A percentile compares a stretch with the other conserved stretches of the same genome.
These are phyloP conservation scores for Eucalyptus decipiens DNA, from an alignment of 345 rosid genomes.

Conservation along the genomic window DNA sequence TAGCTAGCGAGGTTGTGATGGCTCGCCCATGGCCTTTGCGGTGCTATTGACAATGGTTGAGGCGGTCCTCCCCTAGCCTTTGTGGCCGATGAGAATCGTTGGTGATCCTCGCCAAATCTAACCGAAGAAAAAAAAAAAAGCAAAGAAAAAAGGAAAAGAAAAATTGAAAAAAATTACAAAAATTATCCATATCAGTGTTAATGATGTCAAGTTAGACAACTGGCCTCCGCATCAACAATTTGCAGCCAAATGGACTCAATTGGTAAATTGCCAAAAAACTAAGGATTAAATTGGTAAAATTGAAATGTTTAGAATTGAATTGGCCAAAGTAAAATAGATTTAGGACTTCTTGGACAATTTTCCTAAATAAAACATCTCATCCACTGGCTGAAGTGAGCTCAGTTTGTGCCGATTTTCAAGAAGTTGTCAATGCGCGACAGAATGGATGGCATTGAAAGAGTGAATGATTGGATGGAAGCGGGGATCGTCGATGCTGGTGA, in stretches of 20 bases:
- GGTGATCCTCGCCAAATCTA: neutral
- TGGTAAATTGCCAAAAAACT: too few species aligned
- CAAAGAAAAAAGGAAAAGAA: neutral
- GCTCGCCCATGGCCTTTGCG: neutral
- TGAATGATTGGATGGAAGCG: neutral
- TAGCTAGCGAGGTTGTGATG: neutral
- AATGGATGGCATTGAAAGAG: neutral
- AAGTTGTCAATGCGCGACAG: neutral
- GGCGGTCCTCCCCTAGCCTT: neutral
- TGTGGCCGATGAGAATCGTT: neutral
- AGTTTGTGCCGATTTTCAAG: neutral
- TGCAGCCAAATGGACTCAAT: too few species aligned
- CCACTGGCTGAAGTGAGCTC: neutral
- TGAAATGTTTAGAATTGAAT: too few species aligned
- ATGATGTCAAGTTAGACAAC: too few species aligned
- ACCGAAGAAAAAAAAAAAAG: too few species aligned
- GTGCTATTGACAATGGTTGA: neutral
- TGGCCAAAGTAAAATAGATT: too few species aligned
- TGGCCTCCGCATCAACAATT: fast-evolving
- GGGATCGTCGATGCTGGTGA: neutral
- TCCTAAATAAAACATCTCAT: neutral
- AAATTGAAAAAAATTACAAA: too few species aligned
- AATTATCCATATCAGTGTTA: too few species aligned
- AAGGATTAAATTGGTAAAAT: too few species aligned
- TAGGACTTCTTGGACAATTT: too few species aligned